Base-by-base conservation (phyloP, 2,329 filamentous ascomycete genomes). In the Bertia moriformis region DNA sequence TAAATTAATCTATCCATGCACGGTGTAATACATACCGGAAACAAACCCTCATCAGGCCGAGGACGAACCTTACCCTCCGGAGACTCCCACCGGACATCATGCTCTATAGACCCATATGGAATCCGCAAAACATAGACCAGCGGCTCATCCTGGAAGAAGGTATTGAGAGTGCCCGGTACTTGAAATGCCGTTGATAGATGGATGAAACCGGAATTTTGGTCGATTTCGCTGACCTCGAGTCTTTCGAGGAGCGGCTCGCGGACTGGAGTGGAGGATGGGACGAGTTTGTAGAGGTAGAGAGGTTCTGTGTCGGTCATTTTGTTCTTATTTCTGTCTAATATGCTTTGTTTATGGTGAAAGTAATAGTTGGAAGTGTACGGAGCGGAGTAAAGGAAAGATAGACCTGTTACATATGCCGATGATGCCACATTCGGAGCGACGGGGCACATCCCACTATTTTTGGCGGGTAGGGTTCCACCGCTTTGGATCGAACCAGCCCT, bases 181-280 rank as follows among this genome's bases (percentile, higher is more conserved):
- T 61, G 58, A 4, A 49, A 45, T 15, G 57, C 52, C 17, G 49
- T 56, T 1, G 58, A 60, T 4, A 61, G 52, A 41, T 61, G 58
- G 38, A 61, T 51, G 37, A 59, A 61, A 30, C 52, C 54, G 4
- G 53, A 56, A 17, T 46, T 42, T 37, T 51, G 40, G 41, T 61
- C 58, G 20, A 61, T 41, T 22, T 58, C 49, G 40, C 57, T 60
- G 39, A 59, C 51, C 2, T 55, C 49, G 18, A 60, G 49, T 20
- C 46, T 45, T 15, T 35, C 32, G 19, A 56, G 56, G 30, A 58
- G 44, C 20, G 56, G 50, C 40, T 60, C 54, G 14, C 50, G 51
- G 18, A 59, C 49, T 3, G 53, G 54, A 5, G 49, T 38, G 3
- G 53, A 49, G 7, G 57, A 59, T 14, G 58, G 52, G 5, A 59